Base-by-base conservation (phyloP, 495 filamentous ascomycete species). In the Penicillium desertorum region DNA sequence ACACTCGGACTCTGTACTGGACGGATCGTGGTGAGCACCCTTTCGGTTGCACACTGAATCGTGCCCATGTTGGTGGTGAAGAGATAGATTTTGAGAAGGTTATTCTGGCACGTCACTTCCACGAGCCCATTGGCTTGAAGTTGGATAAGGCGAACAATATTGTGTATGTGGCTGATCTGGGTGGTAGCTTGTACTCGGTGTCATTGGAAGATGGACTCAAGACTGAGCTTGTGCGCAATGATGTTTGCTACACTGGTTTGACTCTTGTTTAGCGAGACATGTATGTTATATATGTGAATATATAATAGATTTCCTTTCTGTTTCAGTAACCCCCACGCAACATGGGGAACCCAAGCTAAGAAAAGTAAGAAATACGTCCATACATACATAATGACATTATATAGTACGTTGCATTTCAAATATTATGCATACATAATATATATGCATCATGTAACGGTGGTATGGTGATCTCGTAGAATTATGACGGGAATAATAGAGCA, bases 1-100 rank as follows among this genome's bases (percentile, higher is more conserved):
- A 66, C 4, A 55, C 56, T 3, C 54, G 70, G 19, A 66, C 54
- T 16, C 61, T 84, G 20, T 84, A 82, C 57, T 83, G 79, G 83
- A 82, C 81, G 0, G 81, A 83, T 58, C 74, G 81, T 0, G 82
- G 82, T 2, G 80, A 84, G 62, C 67, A 67, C 36, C 70, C 69
- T 1, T 49, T 34, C 16, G 72, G 72, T 9, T 65, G 63, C 54
- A 58, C 69, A 12, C 36, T 75, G 49, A 68, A 72, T 22, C 45
- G 60, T 1, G 58, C 66, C 0, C 58, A 63, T 47, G 50, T 73
- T 12, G 61, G 58, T 29, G 59, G 60, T 19, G 61, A 64, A 22
- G 22, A 27, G 3, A 22, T 43, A 29, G 61, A 61, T 42, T 45
- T 59, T 39, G 60, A 72, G 6, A 70, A 67, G 51, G 54, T 72